Conservation (phyloP, 257 asterid genomes). For the Plectranthus barbatus region DNA sequence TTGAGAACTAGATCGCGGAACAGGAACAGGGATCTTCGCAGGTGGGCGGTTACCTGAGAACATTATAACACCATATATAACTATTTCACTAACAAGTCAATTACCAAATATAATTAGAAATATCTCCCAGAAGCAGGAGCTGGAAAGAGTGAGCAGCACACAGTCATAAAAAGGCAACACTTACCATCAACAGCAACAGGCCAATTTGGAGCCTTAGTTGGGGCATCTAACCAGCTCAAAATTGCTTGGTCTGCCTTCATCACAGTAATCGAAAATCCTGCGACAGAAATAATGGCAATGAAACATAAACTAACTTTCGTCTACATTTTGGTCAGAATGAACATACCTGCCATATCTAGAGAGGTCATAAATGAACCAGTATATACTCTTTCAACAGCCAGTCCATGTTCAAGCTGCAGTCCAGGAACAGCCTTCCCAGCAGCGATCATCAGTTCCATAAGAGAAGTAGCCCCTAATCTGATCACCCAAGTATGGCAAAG, state of each 20-base stretch:
- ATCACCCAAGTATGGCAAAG: conserved; percentile 11
- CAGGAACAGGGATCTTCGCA: conserved; percentile 90
- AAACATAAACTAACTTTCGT: conserved; percentile 8
- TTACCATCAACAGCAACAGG: conserved; percentile 89
- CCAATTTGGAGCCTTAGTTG: conserved; percentile 96
- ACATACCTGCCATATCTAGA: conserved; percentile 91
- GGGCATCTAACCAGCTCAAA: conserved; percentile 76
- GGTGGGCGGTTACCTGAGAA: conserved; percentile 79
- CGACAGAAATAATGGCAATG: neutral
- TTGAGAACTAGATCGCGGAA: conserved; percentile 55
- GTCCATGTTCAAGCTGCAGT: conserved; percentile 91
- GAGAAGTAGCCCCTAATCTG: conserved; percentile 94
- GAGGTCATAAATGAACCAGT: conserved; percentile 99
- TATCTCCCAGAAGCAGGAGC: neutral
- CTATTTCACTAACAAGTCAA: neutral
- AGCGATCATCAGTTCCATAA: conserved; percentile 93
- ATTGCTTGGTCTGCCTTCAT: conserved; percentile 75
- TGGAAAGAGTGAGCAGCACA: neutral
- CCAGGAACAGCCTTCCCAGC: conserved; percentile 89
- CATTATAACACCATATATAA: conserved; percentile 6
- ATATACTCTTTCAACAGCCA: conserved; percentile 95
- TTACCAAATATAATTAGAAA: neutral
- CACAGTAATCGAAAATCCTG: conserved; percentile 91
- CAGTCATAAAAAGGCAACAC: conserved; percentile 19
- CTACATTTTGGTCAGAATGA: neutral